These are phyloP conservation scores for Narthecium ossifragum DNA, from an alignment of 106 monocot species.

Conservation along the genomic window DNA sequence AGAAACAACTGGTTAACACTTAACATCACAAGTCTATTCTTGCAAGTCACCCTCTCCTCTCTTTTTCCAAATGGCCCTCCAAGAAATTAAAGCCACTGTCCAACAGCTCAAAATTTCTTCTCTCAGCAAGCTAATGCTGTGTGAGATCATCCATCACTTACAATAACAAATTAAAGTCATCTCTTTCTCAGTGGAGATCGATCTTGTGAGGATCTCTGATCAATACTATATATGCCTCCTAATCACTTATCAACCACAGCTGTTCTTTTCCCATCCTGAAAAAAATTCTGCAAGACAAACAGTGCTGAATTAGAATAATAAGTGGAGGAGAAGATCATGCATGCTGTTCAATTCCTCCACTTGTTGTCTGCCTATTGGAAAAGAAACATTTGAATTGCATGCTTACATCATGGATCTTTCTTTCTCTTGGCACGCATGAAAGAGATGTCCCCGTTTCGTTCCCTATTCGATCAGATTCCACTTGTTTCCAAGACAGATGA, in stretches of 20 bases:
- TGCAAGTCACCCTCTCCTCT: too few species aligned
- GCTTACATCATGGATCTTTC: too few species aligned
- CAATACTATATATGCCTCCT: not conserved
- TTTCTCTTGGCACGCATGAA: too few species aligned
- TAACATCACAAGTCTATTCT: too few species aligned
- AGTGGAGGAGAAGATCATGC: not conserved
- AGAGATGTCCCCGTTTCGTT: not conserved
- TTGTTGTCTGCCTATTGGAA: not conserved
- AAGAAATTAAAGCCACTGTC: too few species aligned
- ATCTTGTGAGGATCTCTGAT: too few species aligned
- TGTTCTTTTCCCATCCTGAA: not conserved
- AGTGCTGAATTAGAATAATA: not conserved
- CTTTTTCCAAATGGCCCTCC: too few species aligned
- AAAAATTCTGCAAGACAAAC: not conserved
- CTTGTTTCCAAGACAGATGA: not conserved
- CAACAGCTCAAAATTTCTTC: too few species aligned
- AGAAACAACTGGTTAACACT: too few species aligned
- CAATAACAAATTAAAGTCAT: not conserved
- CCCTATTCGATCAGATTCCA: not conserved
- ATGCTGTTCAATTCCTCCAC: not conserved
- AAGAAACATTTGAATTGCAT: not conserved
- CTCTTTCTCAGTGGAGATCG: too few species aligned
- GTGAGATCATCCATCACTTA: not conserved
- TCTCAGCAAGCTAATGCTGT: too few species aligned
- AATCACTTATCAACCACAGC: not conserved